Percentiles rank a stretch among this genome's conserved stretches.
phyloP scores from a whole-genome alignment of 495 filamentous ascomycete species.

The Talaromyces adpressus region DNA sequence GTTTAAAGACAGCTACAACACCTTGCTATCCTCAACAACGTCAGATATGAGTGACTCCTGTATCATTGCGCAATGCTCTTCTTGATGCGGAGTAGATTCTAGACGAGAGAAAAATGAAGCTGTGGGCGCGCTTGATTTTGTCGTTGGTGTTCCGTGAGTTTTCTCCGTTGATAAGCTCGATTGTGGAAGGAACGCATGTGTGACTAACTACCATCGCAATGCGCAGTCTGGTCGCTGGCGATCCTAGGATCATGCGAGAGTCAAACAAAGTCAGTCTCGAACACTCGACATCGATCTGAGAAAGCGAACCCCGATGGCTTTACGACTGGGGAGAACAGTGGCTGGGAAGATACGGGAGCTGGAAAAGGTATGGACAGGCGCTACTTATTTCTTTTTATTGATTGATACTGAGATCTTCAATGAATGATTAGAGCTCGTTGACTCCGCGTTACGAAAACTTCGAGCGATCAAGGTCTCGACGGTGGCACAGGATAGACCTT shows the following conservation, averaged over 20 bases:
- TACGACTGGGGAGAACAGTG: slow-evolving; percentile 12
- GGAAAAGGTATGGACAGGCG: slow-evolving; percentile 27
- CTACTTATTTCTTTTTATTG: neutral
- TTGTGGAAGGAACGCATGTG: neutral
- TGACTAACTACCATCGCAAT: neutral
- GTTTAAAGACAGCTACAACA: neutral
- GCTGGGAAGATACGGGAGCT: slow-evolving; percentile 14
- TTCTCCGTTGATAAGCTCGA: neutral
- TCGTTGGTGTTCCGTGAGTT: slow-evolving; percentile 35
- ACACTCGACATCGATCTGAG: slow-evolving; percentile 13
- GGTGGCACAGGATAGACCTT: slow-evolving; percentile 27
- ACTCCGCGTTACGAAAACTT: slow-evolving; percentile 28
- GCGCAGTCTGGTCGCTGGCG: slow-evolving; percentile 30
- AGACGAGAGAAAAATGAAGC: slow-evolving; percentile 25
- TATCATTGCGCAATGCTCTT: slow-evolving; percentile 26
- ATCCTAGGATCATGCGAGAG: slow-evolving; percentile 23
- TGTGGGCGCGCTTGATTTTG: slow-evolving; percentile 27
- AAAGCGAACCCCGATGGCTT: slow-evolving; percentile 13
- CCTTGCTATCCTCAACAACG: neutral
- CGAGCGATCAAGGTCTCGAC: slow-evolving; percentile 23
- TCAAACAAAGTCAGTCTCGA: slow-evolving; percentile 14
- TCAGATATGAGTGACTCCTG: neutral
- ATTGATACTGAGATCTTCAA: neutral
- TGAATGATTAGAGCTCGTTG: slow-evolving; percentile 24
- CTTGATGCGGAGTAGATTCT: slow-evolving; percentile 5